Evolutionary conservation across 2,329 filamentous ascomycete genomes (phyloP), one percentile per base, ranked within the genome.

Genomic region (Cladorrhinum sp.): DNA sequence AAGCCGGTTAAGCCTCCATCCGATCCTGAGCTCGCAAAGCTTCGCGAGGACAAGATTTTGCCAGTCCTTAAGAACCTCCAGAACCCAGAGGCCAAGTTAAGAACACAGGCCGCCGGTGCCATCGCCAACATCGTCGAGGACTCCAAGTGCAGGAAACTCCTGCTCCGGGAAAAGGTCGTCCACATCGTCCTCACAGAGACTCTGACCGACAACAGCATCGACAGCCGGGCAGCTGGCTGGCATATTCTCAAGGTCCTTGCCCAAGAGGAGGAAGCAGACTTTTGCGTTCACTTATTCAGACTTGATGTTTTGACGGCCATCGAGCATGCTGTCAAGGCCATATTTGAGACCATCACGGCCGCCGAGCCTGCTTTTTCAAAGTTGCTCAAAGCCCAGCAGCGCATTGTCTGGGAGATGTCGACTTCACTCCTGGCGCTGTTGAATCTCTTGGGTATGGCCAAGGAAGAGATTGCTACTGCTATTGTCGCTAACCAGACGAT

Each of bases 151-250:
- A 80, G 87, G 64, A 89, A 88, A 72, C 71, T 90, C 59, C 78
- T 90, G 22, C 75, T 89, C 62, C 78, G 86, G 22, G 87, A 90
- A 73, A 84, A 88, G 71, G 78, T 90, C 65, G 85, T 89, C 49
- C 81, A 81, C 66, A 82, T 83, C 56, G 71, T 90, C 49, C 78
- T 89, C 62, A 85, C 80, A 29, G 83, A 88, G 75, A 87, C 85
- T 27, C 74, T 89, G 59, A 85, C 84, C 23, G 86, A 90, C 69
- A 75, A 80, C 38, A 84, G 79, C 60, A 76, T 87, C 56, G 85
- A 89, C 73, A 85, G 84, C 66, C 79, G 84, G 52, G 83, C 85
- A 49, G 84, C 85, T 20, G 87, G 85, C n/a, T 90, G 87, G 87
- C 81, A 83, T 12, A 86, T 89, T 64, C 75, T 90, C 56, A 79